phyloP scores from a whole-genome alignment of 2,329 filamentous ascomycete species.

The Ophiostoma tasmaniense region DNA sequence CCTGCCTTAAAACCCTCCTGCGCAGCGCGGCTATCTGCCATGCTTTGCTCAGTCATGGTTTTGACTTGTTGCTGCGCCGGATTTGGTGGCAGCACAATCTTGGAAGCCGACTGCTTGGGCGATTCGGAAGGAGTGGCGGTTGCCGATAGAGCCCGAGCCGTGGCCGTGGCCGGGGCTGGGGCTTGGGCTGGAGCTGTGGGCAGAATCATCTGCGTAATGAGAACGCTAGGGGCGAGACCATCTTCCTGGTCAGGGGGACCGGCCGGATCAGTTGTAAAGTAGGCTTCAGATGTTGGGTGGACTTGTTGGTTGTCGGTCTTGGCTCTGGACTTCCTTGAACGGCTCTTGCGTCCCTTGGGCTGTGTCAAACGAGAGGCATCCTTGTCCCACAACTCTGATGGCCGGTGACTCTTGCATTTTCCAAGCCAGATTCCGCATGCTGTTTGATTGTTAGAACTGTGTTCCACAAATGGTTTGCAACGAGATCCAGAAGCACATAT shows the following conservation, averaged over 20 bases:
- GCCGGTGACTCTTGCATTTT: slow-evolving; percentile 79
- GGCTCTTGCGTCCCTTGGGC: slow-evolving; percentile 40
- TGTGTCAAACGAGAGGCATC: slow-evolving; percentile 45
- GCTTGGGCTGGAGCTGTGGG: not conserved
- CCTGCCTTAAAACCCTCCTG: slow-evolving; percentile 28
- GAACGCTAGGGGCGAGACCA: slow-evolving; percentile 4
- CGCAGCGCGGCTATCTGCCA: not conserved
- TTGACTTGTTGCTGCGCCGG: not conserved
- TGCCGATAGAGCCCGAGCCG: not conserved
- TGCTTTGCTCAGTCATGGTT: not conserved
- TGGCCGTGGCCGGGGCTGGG: not conserved
- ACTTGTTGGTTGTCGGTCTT: slow-evolving; percentile 38
- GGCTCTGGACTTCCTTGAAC: slow-evolving; percentile 40
- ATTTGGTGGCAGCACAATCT: not conserved
- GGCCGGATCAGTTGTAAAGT: slow-evolving; percentile 44
- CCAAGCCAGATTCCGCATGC: slow-evolving; percentile 91
- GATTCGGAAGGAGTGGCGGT: not conserved
- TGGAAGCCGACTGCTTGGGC: not conserved
- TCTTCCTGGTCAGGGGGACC: slow-evolving; percentile 37
- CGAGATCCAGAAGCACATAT: not conserved
- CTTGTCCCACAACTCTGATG: slow-evolving; percentile 73
- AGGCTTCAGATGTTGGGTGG: slow-evolving; percentile 46
- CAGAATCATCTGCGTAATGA: not conserved
- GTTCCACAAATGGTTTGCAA: not conserved
- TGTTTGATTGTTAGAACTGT: slow-evolving; percentile 25